Conservation (phyloP, 768 basidiomycete genomes). For the Boletellus sp. region DNA sequence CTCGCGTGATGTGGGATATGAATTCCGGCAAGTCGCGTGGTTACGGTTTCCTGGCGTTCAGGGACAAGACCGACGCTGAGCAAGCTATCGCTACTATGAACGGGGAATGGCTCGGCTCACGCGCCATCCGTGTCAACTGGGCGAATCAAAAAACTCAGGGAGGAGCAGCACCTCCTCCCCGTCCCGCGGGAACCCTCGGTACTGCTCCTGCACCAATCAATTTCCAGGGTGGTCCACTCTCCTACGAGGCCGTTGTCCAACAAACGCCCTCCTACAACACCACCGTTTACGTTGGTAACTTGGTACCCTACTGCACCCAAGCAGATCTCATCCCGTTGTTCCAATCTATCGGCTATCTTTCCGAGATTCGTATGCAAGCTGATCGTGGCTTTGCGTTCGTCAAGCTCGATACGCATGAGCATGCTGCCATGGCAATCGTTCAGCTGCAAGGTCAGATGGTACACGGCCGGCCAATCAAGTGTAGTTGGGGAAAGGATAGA, state of each 20-base stretch:
- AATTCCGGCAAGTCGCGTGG: constrained; percentile 98
- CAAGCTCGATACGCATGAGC: constrained; percentile 97
- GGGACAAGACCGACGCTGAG: constrained; percentile 98
- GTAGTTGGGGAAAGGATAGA: constrained; percentile 98
- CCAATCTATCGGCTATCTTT: constrained; percentile 97
- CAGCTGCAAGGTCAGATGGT: constrained; percentile 97
- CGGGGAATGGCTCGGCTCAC: constrained; percentile 97
- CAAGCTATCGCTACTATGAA: constrained; percentile 99
- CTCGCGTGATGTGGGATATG: constrained; percentile 99
- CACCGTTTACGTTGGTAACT: constrained; percentile 97
- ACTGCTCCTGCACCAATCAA: constrained; percentile 86
- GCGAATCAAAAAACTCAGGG: constrained; percentile 98
- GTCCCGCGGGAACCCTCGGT: constrained; percentile 45
- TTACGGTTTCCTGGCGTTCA: constrained; percentile 97
- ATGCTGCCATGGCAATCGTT: constrained; percentile 96
- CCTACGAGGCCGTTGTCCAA: constrained; percentile 88
- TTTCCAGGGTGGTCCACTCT: constrained; percentile 84
- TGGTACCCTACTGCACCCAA: constrained; percentile 96
- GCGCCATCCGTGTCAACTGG: constrained; percentile 99
- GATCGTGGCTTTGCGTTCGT: constrained; percentile 99
- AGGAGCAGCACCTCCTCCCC: constrained; percentile 33
- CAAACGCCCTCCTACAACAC: constrained; percentile 94
- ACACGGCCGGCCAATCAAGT: constrained; percentile 96
- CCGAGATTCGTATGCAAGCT: constrained; percentile 98
- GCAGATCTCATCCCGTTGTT: constrained; percentile 97